Base-by-base conservation (phyloP, 2,329 filamentous ascomycete genomes). In the Cladophialophora bantiana region DNA sequence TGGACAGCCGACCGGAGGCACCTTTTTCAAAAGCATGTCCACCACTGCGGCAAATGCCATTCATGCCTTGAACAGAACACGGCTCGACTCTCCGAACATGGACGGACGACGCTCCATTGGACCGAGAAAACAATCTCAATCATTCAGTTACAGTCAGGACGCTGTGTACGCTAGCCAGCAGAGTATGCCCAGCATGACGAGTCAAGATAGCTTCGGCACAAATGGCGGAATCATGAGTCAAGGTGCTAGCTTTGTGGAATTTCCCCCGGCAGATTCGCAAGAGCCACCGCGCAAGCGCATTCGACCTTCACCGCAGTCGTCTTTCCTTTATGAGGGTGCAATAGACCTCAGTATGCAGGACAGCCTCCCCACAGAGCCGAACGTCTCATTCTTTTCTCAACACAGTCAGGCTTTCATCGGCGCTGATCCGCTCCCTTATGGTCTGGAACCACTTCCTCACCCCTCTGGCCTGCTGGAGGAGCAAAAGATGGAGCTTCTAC, bases 21-120 rank as follows among this genome's bases (percentile, higher is more conserved):
- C 95, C 1, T 97, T 97, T 77, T 98, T 99, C 83, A 94, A 94
- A 76, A 97, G 96, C 75, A 98, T 99, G 70, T 98, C 94, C 3
- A 91, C 89, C 70, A 96, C 93, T 1, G 94, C 95, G 0, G 95
- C 92, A 4, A 94, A 93, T 74, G 95, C 95, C 34, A 92, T 99
- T 64, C 94, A 93, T 68, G 94, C 95, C 66, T 96, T 99, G 78
- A 97, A 92, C 85, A 97, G 98, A 81, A 94, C 95, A 15, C 88
- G 94, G 12, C 90, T 97, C 73, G 94, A 97, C 77, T 97, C 94
- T 1, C 93, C 94, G 1, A 90, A 90, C 4, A 88, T 86, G 71
- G 88, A 88, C 7, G 87, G 87, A 1, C 85, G 88, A 31, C 85
- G 89, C 50, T 87, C 90, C 0, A 85, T 89, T 42, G 89, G 89